Evolutionary conservation across 2,329 filamentous ascomycete genomes (phyloP).

Genomic region (Colletotrichum camelliae): DNA sequence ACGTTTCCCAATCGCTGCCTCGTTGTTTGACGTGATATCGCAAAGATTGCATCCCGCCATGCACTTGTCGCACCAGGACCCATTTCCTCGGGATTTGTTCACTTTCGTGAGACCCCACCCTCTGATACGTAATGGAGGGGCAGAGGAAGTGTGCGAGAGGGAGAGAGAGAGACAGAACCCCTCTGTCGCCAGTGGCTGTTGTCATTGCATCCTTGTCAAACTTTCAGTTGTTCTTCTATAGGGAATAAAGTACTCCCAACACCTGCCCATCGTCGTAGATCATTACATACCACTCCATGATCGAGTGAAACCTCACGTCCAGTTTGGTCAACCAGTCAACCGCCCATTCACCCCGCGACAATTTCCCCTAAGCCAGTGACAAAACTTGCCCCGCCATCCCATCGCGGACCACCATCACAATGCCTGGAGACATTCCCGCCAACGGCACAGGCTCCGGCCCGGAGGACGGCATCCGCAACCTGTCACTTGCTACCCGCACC

Average conservation of each 20-base stretch:
- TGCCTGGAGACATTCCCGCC: conserved; percentile 2
- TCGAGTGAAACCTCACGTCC: background rate
- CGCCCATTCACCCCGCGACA: background rate
- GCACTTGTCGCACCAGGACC: conserved; percentile 19
- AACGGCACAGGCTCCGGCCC: background rate
- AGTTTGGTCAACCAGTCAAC: background rate
- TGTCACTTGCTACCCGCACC: conserved; percentile 72
- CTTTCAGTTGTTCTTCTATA: background rate
- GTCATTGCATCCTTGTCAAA: background rate
- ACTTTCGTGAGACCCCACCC: conserved; percentile 1
- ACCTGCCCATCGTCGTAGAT: background rate
- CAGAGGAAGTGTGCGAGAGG: background rate
- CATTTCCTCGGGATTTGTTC: conserved; percentile 17
- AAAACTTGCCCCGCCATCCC: background rate
- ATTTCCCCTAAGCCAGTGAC: background rate
- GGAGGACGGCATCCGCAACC: conserved; percentile 31
- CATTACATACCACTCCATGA: background rate
- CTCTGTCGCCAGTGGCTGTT: background rate
- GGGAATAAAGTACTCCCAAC: background rate
- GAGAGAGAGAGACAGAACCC: background rate
- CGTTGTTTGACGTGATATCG: conserved; percentile 5
- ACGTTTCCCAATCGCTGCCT: background rate
- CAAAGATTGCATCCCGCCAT: conserved; percentile 1
- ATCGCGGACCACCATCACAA: background rate
- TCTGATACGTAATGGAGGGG: conserved; percentile 11